Evolutionary conservation across 805 yeast genomes (phyloP).

Genomic region (Debaryomyces prosopidis): DNA sequence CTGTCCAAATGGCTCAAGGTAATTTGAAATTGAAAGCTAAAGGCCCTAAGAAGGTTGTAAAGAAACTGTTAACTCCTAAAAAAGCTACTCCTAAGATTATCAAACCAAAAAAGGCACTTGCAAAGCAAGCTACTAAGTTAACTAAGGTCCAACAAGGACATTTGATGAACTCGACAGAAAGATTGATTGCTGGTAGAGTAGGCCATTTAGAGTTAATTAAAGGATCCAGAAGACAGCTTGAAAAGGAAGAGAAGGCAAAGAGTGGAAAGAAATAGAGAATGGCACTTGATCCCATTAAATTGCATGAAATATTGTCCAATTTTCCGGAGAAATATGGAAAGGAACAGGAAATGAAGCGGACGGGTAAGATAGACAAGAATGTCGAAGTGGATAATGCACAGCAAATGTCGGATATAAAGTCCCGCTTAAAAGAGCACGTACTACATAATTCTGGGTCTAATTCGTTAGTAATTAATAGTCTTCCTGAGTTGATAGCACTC

Average conservation of each 20-base stretch:
- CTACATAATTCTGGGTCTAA: not conserved
- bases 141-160: conserved; percentile 57
- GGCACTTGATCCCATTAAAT: conserved; percentile 3
- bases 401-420: not conserved
- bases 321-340: conserved; percentile 10
- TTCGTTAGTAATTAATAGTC: conserved; percentile 1
- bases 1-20: conserved; percentile 66
- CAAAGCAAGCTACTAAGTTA: conserved; percentile 48
- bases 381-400: not conserved
- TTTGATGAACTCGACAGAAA: conserved; percentile 70
- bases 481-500: conserved; percentile 26
- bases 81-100: conserved; percentile 72
- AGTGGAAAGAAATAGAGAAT: conserved; percentile 15
- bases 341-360: not conserved
- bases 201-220: conserved; percentile 91
- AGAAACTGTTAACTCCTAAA: conserved; percentile 62
- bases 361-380: not conserved
- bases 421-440: not conserved
- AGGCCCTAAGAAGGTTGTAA: conserved; percentile 56
- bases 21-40: conserved; percentile 57
- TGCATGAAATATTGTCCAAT: conserved; percentile 13
- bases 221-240: conserved; percentile 85
- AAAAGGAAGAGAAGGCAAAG: conserved; percentile 51
- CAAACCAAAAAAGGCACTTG: conserved; percentile 64
- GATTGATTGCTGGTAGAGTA: conserved; percentile 80